phyloP scores from a whole-genome alignment of 2,329 filamentous ascomycete genomes.

The Aspergillus sp. region DNA sequence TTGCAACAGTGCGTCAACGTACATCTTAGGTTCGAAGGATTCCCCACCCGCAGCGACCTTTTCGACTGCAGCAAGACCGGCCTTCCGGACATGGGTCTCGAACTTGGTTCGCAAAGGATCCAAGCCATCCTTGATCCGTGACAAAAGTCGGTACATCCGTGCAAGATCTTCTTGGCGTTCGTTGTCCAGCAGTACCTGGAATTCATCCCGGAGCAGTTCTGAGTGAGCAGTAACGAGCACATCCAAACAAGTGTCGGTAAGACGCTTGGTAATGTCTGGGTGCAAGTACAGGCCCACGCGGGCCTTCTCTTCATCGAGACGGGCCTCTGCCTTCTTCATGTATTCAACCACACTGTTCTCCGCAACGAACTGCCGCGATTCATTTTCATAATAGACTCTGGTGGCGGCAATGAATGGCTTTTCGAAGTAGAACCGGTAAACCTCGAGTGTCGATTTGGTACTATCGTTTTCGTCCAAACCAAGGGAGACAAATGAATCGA shows the following conservation, averaged over 20 bases:
- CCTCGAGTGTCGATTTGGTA: conserved; percentile 89
- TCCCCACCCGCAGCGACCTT: conserved; percentile 88
- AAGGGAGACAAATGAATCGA: conserved; percentile 92
- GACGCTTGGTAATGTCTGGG: conserved; percentile 74
- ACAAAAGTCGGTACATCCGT: conserved; percentile 90
- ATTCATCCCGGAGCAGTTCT: conserved; percentile 82
- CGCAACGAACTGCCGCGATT: conserved; percentile 89
- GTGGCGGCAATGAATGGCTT: conserved; percentile 85
- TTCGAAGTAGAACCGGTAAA: conserved; percentile 91
- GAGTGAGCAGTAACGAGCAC: conserved; percentile 89
- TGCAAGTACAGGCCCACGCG: conserved; percentile 90
- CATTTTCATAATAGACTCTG: conserved; percentile 77
- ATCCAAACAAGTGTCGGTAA: conserved; percentile 84
- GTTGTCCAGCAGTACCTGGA: conserved; percentile 87
- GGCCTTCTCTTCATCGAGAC: conserved; percentile 88
- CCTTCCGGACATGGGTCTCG: conserved; percentile 87
- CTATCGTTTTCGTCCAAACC: conserved; percentile 90
- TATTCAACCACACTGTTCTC: conserved; percentile 98
- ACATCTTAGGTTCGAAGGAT: conserved; percentile 89
- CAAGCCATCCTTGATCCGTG: conserved; percentile 82
- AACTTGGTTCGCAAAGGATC: conserved; percentile 84
- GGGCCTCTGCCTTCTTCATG: conserved; percentile 97
- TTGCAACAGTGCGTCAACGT: conserved; percentile 90
- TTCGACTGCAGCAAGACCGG: conserved; percentile 79
- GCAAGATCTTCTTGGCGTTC: conserved; percentile 94